phyloP scores from a whole-genome alignment of 1,284 basidiomycete genomes.

The Ustilago shanxiensis region DNA sequence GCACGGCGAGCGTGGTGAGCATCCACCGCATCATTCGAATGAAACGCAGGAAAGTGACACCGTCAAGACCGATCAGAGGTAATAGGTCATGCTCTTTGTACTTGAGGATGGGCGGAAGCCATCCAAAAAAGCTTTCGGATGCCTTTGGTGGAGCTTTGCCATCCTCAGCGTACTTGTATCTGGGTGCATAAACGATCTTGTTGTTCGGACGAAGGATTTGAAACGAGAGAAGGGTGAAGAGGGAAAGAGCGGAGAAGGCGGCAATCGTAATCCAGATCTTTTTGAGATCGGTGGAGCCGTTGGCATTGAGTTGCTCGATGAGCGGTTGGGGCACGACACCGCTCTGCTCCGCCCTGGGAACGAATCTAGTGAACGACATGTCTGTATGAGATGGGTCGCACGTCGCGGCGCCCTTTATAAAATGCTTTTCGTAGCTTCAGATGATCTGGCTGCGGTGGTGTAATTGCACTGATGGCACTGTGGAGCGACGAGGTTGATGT shows the following conservation, averaged over 20 bases:
- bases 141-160: conserved; percentile 79
- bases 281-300: conserved; percentile 38
- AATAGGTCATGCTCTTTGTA: conserved; percentile 89
- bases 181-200: conserved; percentile 86
- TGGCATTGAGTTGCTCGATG: conserved; percentile 49
- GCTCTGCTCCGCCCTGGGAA: conserved; percentile 17
- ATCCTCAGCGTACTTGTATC: conserved; percentile 83
- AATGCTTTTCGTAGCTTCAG: background rate
- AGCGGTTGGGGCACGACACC: conserved; percentile 30
- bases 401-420: conserved; percentile 8
- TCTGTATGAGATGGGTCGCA: conserved; percentile 2
- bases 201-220: conserved; percentile 64
- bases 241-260: conserved; percentile 50
- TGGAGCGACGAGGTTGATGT: background rate
- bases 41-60: conserved; percentile 91
- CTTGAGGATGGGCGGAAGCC: conserved; percentile 87
- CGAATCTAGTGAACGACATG: conserved; percentile 3
- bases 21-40: conserved; percentile 80
- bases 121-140: conserved; percentile 76
- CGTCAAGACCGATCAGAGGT: conserved; percentile 89
- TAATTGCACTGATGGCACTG: background rate
- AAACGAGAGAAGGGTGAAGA: conserved; percentile 61
- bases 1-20: conserved; percentile 62
- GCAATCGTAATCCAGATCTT: conserved; percentile 55
- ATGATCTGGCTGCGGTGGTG: background rate